Base-by-base conservation (phyloP, 805 yeast genomes). In the Schwanniomyces sp. region DNA sequence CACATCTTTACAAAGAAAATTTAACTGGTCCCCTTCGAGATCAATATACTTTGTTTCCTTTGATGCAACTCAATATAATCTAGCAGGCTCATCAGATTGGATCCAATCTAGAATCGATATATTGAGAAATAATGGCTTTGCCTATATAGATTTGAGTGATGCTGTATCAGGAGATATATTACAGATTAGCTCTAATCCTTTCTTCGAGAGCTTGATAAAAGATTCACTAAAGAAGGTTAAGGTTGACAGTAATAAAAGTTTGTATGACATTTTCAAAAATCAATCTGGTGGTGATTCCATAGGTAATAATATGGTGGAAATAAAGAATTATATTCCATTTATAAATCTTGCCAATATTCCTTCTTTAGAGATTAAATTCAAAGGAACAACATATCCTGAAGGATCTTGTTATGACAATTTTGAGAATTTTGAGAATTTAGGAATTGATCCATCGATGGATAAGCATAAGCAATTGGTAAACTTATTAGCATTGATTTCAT, bases 51-150 rank as follows among this genome's bases (percentile, higher is more conserved):
- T 91, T 67, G 81, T 82, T 0, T 88, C 96, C 0, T 90, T 87
- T 71, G 96, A 91, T 57, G 97, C 88, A 1, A 71, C 86, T 0
- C 82, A 84, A 51, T 90, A 86, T 58, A 91, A 91, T 61, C 69
- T 76, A 54, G 96, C 94, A 0, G 98, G 98, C 0, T 76, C 88
- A n/a, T 76, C 91, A 0, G 92, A 86, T 57, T 83, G 91, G 78
- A 74, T 85, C 6, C 88, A 86, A 54, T 69, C 74, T 32, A 76
- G 78, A 47, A 62, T 69, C n/a, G 76, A 78, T 21, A 76, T 74
- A 34, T 67, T 90, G 25, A 69, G 74, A 45, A 75, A 79, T 41
- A 85, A 85, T 52, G 85, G 86, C 0, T 83, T 80, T 56, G 75
- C 88, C 0, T 86, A 87, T 54, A 76, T 91, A 48, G 96, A 91